Evolutionary conservation across 2,329 filamentous ascomycete species (phyloP).

Genomic region (Mollisiaceae sp.): DNA sequence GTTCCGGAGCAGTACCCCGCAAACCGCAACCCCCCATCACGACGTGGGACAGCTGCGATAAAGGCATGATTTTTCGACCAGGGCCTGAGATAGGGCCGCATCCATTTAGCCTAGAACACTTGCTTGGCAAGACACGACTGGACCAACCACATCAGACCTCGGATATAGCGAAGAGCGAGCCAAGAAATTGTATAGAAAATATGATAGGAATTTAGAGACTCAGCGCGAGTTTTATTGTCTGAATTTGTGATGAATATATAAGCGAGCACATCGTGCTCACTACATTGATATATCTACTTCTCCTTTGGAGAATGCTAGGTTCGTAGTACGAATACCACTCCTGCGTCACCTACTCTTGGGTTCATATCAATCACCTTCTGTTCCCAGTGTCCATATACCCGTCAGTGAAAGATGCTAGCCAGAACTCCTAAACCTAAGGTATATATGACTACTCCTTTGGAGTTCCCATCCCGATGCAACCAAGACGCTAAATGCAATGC

Average conservation of each 20-base stretch:
- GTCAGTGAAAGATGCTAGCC: neutral
- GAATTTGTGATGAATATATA: neutral
- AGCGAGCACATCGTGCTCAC: neutral
- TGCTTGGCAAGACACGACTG: conserved; percentile 7
- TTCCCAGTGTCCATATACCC: neutral
- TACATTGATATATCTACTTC: neutral
- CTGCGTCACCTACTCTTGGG: neutral
- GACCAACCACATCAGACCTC: neutral
- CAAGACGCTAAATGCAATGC: conserved; percentile 26
- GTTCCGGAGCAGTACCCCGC: conserved; percentile 14
- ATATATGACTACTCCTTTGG: neutral
- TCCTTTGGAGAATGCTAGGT: neutral
- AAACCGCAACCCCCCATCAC: neutral
- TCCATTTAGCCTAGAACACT: neutral
- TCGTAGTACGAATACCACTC: neutral
- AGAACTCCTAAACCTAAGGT: conserved; percentile 15
- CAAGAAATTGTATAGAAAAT: neutral
- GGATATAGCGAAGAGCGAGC: neutral
- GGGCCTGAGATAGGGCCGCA: neutral
- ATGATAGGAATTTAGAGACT: neutral
- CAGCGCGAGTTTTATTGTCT: neutral
- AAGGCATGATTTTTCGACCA: neutral
- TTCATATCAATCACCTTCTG: neutral
- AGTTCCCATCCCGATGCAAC: conserved; percentile 14
- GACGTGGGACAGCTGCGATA: neutral